Evolutionary conservation across 345 rosid genomes (phyloP).

Genomic region (Eutrema heterophyllum): DNA sequence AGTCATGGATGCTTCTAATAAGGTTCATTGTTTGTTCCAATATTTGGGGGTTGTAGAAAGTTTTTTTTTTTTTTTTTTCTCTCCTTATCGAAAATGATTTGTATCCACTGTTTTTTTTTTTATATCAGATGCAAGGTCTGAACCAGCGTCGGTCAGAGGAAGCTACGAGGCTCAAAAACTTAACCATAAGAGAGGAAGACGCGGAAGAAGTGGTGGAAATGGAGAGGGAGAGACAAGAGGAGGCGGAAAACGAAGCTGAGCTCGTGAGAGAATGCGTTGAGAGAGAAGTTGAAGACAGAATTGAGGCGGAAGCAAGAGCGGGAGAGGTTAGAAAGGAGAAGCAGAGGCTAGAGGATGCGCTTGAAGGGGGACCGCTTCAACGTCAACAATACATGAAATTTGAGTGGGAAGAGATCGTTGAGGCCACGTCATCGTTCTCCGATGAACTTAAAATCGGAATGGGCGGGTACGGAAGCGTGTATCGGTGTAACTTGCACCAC

Average conservation of each 20-base stretch:
- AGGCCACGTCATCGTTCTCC: conserved; percentile 78
- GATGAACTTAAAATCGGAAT: conserved; percentile 61
- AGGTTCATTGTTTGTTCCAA: conserved; percentile 45
- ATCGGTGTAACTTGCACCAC: conserved; percentile 62
- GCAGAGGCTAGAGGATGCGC: conserved; percentile 62
- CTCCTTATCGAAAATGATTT: not conserved
- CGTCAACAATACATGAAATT: conserved; percentile 48
- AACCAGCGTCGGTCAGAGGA: conserved; percentile 47
- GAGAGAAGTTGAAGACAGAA: conserved; percentile 52
- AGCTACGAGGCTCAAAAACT: conserved; percentile 50
- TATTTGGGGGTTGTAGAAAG: not conserved
- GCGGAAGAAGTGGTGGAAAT: conserved; percentile 48
- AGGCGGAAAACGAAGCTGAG: conserved; percentile 53
- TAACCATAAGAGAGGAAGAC: conserved; percentile 48
- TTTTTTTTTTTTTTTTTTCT: no score
- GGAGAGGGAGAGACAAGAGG: conserved; percentile 57
- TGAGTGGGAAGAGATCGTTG: conserved; percentile 77
- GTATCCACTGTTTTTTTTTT: not conserved
- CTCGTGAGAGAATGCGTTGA: conserved; percentile 38
- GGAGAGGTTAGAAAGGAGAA: conserved; percentile 54
- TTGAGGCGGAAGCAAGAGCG: conserved; percentile 57
- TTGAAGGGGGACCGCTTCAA: conserved; percentile 41
- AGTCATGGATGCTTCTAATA: conserved; percentile 65
- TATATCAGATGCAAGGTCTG: conserved; percentile 45
- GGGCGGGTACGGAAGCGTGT: conserved; percentile 87